Conservation (phyloP, 306 rosid species). For the Castanospermum australe region DNA sequence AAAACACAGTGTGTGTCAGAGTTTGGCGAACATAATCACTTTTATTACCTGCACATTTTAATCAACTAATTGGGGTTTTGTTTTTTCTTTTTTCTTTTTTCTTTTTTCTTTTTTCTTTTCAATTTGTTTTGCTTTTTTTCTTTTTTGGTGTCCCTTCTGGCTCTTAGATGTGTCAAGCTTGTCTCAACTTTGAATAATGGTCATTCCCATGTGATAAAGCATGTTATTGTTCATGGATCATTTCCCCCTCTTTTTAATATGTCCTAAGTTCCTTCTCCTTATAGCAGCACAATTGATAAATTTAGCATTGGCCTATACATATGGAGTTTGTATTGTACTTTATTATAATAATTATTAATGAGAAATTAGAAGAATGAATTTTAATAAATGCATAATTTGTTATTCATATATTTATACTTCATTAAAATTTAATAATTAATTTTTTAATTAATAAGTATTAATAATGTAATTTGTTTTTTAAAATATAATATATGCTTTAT, state of each 20-base stretch:
- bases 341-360: too few species aligned
- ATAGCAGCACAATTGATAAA: background rate
- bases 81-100: background rate
- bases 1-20: background rate
- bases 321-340: too few species aligned
- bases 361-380: too few species aligned
- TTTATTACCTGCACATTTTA: background rate
- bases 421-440: too few species aligned
- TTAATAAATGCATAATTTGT: too few species aligned
- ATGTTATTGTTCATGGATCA: background rate
- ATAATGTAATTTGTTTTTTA: too few species aligned
- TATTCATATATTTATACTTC: too few species aligned
- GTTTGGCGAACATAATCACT: background rate
- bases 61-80: slow-evolving; percentile 6
- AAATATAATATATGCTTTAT: too few species aligned
- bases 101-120: background rate
- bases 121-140: background rate
- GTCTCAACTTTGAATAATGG: slow-evolving; percentile 8
- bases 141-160: background rate
- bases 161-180: slow-evolving; percentile 11
- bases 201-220: slow-evolving; percentile 7
- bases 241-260: background rate
- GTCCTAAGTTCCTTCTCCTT: background rate
- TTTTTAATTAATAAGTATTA: too few species aligned
- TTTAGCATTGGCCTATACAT: background rate